phyloP scores from a whole-genome alignment of 2,329 filamentous ascomycete genomes.

The Stachybotrys chlorohalonatus region DNA sequence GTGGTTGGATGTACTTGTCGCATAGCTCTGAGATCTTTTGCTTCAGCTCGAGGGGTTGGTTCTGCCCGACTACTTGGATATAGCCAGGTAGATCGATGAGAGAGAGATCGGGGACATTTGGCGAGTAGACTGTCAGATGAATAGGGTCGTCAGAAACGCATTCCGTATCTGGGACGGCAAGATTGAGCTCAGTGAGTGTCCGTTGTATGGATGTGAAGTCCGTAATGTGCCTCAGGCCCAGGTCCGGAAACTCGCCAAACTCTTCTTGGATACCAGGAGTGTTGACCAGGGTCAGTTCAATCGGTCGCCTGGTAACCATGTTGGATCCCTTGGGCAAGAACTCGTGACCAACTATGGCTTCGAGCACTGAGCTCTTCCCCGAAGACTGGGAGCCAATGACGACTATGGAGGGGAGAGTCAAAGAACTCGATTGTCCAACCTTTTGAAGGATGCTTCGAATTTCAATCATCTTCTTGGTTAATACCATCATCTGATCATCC shows the following conservation, averaged over 20 bases:
- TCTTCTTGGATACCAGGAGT: constrained; percentile 80
- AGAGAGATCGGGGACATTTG: constrained; percentile 88
- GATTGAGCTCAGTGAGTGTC: constrained; percentile 88
- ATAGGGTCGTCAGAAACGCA: constrained; percentile 97
- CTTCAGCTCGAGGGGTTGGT: constrained; percentile 86
- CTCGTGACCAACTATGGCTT: constrained; percentile 95
- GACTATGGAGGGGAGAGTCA: constrained; percentile 94
- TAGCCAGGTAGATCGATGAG: constrained; percentile 95
- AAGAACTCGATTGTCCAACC: constrained; percentile 80
- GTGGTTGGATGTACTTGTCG: constrained; percentile 94
- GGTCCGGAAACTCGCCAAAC: constrained; percentile 91
- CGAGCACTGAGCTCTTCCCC: constrained; percentile 93
- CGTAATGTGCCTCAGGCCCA: constrained; percentile 80
- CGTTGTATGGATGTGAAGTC: constrained; percentile 90
- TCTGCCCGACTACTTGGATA: constrained; percentile 87
- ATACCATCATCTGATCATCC: constrained; percentile 98
- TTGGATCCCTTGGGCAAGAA: constrained; percentile 97
- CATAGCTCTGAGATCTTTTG: constrained; percentile 94
- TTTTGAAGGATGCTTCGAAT: constrained; percentile 86
- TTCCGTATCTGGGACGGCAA: constrained; percentile 81
- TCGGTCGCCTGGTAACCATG: constrained; percentile 94
- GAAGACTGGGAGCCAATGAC: constrained; percentile 98
- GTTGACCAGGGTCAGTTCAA: constrained; percentile 93
- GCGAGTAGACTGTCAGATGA: constrained; percentile 89
- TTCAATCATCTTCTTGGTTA: constrained; percentile 99